Evolutionary conservation across 768 basidiomycete genomes (phyloP).

Genomic region (Candolleomyces efflorescens): DNA sequence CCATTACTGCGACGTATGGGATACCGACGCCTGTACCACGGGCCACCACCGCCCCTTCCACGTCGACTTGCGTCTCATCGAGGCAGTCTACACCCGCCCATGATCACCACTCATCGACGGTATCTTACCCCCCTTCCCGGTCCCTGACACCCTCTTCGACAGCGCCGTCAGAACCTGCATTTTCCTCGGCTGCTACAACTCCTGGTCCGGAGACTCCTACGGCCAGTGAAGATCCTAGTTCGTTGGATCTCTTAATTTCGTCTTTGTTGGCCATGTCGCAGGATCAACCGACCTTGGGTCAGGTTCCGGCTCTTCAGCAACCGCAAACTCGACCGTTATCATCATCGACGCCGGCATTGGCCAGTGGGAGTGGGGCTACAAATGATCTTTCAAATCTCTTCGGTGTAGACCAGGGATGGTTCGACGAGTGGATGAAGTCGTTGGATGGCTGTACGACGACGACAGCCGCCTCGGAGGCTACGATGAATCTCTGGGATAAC

Average conservation of each 20-base stretch:
- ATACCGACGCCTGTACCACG: not conserved
- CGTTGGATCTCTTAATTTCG: not conserved
- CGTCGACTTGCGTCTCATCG: not conserved
- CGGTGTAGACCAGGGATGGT: not conserved
- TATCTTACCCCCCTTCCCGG: not conserved
- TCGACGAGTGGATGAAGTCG: conserved; percentile 6
- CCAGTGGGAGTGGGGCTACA: not conserved
- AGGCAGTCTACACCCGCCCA: conserved; percentile 1
- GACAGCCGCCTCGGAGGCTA: no score
- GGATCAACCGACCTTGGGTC: not conserved
- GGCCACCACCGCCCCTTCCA: no score
- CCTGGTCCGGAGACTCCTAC: not conserved
- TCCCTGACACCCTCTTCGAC: not conserved
- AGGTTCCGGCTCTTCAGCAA: not conserved
- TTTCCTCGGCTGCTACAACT: conserved; percentile 2
- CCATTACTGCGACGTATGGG: conserved; percentile 29
- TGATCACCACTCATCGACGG: not conserved
- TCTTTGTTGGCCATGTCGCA: conserved; percentile 3
- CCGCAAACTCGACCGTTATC: no score
- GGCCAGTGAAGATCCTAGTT: not conserved
- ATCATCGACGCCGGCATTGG: not conserved
- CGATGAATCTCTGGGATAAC: no score
- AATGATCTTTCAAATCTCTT: no score
- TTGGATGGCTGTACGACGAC: not conserved
- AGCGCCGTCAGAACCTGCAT: not conserved